Evolutionary conservation across 2,329 filamentous ascomycete genomes (phyloP), one percentile per base, ranked within the genome.

Genomic region (Exophiala dermatitidis): DNA sequence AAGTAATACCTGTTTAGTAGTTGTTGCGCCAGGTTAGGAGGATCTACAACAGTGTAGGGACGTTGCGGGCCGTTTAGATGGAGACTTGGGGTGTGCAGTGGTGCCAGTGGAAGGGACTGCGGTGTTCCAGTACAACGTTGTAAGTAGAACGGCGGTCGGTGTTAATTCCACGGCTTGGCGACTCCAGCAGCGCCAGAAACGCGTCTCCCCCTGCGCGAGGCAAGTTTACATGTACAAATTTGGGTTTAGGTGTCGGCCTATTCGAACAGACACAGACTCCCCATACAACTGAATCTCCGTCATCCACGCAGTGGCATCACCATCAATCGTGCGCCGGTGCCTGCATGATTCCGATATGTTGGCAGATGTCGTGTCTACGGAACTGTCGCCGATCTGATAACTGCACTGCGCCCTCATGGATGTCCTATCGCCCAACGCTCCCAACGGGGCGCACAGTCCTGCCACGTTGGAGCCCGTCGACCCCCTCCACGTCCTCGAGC

Each of bases 401-500:
- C 45, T 41, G 41, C 48, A 56, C 43, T 46, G 19, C 34, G 19
- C 32, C 12, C 48, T 48, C 47, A 63, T 63, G 61, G 59, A 63
- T 40, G 61, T 62, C 50, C 54, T 62, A 9, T 48, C 57, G 46
- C 50, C 56, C 50, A 51, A 48, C 43, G 52, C 53, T 41, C 52
- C 56, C 38, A 63, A 63, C 55, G 61, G 61, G 51, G 51, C 47
- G 45, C 40, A 45, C 49, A 44, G 42, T 51, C 34, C 49, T 33
- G 8, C 51, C 28, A 33, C 50, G 30, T 31, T 51, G 50, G 61
- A 60, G 46, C 62, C 69, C 48, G 66, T 88, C 67, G 86, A 90
- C 64, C 81, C 86, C n/a, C 75, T 73, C 60, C 73, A 80, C 62
- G 77, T 90, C 48, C 77, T 90, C 60, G 83, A 90, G 54, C 83